Evolutionary conservation across 305 asterid species (phyloP), one percentile per base, ranked within the genome.

Genomic region (Solanum hybrid): DNA sequence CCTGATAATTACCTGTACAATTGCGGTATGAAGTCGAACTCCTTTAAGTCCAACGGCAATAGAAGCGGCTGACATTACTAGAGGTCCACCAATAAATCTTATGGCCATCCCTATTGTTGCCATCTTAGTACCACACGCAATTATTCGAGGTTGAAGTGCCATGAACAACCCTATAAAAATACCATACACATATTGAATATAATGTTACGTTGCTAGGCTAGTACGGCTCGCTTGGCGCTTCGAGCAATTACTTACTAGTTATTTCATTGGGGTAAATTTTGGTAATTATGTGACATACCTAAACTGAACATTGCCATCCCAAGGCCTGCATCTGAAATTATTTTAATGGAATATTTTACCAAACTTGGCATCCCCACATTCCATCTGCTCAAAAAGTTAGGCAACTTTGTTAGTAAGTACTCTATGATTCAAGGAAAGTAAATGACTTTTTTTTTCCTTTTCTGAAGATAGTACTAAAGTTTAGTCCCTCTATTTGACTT

Each of bases 281-380:
- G 51, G 61, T n/a, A 36, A 86, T 22, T 4, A 68, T 65, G 76
- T 76, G 27, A 80, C 85, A 17, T 91, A 94, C 98, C 98, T 79
- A 96, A 90, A 87, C 97, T 94, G 92, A 96, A 96, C 97, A 95
- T 95, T 85, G 97, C 97, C 98, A 94, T 95, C 26, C 98, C 98
- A 83, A 96, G 96, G 4, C 98, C 98, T 15, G 98, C 96, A 87
- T 96, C 97, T 20, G 98, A 95, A 14, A 96, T 93, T 38, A 94
- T 93, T 90, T 93, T 93, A 90, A 96, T 93, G 1, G 98, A 96
- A 91, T 96, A 93, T 92, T 39, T 39, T 3, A 38, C 45, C 45
- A 38, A 38, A 38, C 45, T 38, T 38, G 45, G 45, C 45, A 38
- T 38, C 45, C 45, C 45, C 45, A 38, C 45, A 38, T 38, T 38